Evolutionary conservation across 163 green algal genomes (phyloP), one percentile per base, ranked within the genome.

Genomic region (Scenedesmus sp.): DNA sequence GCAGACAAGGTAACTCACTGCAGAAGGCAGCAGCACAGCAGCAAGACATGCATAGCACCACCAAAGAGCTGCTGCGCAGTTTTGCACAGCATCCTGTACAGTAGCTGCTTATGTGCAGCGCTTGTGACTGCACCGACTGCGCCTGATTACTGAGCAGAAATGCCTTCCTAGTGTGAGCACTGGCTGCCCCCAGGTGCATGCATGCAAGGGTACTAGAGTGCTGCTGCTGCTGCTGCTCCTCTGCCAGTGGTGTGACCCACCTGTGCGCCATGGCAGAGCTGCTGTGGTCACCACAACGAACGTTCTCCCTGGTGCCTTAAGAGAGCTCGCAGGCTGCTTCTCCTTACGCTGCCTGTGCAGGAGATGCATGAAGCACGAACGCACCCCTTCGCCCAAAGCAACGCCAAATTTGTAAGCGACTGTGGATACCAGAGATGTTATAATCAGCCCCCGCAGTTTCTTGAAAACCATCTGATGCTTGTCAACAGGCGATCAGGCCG

Each of bases 271-370:
- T 22, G 98, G 98, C 61, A 99, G 95, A 22, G 95, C 91, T 13
- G 98, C 98, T 15, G 97, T 99, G 43, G 97, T 99, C 15, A 99
- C 96, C 42, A 99, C 97, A 46, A 94, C 95, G 30, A 99, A 91
- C 22, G 91, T 94, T n/a, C 96, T 92, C 4, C 90, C 95, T 26
- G 93, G 85, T 24, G 94, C 91, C 30, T 89, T 93, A 43, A 97
- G 86, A 53, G 85, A 96, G 87, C 93, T 94, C 4, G 56, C 73
- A 35, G 85, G 72, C 44, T 68, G 87, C 26, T 87, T 85, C 40
- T 83, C 37, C n/a, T 83, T 46, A 2, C 30, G 10, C 33, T 83
- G 3, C 37, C 76, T 44, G 76, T 83, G 76, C 35, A 83, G 37
- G 30, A 83, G n/a, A 46, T 46, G 37, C 37, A 44, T 81, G 35